Percentiles rank a stretch among this genome's conserved stretches.
Evolutionary conservation across 1,284 basidiomycete genomes (phyloP).

Genomic region (Malassezia furfur): DNA sequence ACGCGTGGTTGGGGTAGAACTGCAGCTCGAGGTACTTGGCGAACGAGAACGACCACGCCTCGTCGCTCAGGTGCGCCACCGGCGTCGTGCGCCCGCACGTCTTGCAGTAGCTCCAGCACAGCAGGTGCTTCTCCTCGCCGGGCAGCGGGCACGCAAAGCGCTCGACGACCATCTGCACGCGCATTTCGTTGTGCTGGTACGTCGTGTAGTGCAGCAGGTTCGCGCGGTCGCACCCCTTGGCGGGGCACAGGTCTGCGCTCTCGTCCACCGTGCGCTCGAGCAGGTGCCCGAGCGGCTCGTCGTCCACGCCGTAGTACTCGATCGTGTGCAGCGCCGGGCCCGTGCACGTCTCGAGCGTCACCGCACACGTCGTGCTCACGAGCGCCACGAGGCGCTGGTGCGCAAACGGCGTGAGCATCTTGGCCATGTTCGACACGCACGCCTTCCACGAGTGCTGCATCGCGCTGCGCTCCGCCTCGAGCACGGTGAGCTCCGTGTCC

Average conservation of each 20-base stretch:
- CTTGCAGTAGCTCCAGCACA: slow-evolving; percentile 85
- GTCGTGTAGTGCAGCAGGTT: slow-evolving; percentile 75
- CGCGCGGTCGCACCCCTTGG: slow-evolving; percentile 72
- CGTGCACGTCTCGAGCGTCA: slow-evolving; percentile 52
- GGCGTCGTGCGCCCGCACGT: slow-evolving; percentile 55
- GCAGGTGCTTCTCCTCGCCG: slow-evolving; percentile 61
- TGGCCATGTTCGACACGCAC: slow-evolving; percentile 49
- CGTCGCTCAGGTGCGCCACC: slow-evolving; percentile 79
- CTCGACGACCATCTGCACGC: slow-evolving; percentile 60
- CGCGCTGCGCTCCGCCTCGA: slow-evolving; percentile 21
- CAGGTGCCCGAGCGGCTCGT: slow-evolving; percentile 82
- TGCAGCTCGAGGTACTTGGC: slow-evolving; percentile 84
- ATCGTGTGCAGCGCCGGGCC: slow-evolving; percentile 58
- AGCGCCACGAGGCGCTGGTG: slow-evolving; percentile 77
- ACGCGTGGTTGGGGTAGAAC: slow-evolving; percentile 75
- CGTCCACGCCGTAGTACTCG: slow-evolving; percentile 84
- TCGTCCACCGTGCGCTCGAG: slow-evolving; percentile 71
- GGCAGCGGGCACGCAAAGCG: slow-evolving; percentile 47
- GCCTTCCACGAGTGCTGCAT: slow-evolving; percentile 25
- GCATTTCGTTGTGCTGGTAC: slow-evolving; percentile 77
- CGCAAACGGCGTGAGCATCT: slow-evolving; percentile 68
- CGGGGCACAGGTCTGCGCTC: slow-evolving; percentile 61
- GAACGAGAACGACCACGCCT: slow-evolving; percentile 86
- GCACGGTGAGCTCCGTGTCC: slow-evolving; percentile 24
- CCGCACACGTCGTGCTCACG: slow-evolving; percentile 63